These are phyloP conservation scores for Tripterygium wilfordii DNA, from an alignment of 177 flowering plant species.

Conservation along the genomic window DNA sequence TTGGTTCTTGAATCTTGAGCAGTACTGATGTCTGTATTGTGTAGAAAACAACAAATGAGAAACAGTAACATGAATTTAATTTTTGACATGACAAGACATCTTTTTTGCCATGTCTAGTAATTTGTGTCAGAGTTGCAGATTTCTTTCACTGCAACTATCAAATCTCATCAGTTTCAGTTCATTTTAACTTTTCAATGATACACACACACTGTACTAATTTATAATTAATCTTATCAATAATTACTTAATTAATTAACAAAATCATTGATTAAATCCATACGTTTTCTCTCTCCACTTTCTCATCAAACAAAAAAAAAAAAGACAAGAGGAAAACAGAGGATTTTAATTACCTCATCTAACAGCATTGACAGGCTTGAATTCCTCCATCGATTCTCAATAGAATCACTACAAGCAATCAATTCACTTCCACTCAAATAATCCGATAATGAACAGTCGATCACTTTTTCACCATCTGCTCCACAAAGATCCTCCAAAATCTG, in stretches of 20 bases:
- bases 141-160: no score
- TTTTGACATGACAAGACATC: conserved; percentile 22
- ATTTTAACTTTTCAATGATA: not conserved
- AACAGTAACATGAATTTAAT: conserved; percentile 15
- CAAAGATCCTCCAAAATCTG: conserved; percentile 61
- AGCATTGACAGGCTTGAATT: conserved; percentile 43
- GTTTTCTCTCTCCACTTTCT: no score
- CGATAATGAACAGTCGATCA: conserved; percentile 20
- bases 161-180: no score
- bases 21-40: not conserved
- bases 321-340: not conserved
- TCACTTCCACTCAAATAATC: conserved; percentile 15
- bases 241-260: no score
- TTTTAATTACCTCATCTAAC: conserved; percentile 79
- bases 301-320: no score
- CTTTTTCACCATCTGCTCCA: conserved; percentile 23
- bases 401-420: conserved; percentile 8
- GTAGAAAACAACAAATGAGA: conserved; percentile 3
- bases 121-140: no score
- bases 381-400: conserved; percentile 26
- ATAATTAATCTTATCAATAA: conserved; percentile 13
- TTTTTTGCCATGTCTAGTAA: conserved; percentile 12
- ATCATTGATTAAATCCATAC: no score
- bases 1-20: no score
- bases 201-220: not conserved